A percentile compares a stretch with the other conserved stretches of the same genome.
Conservation (phyloP, 768 basidiomycete genomes). For the Xanthoconium purpureum region DNA sequence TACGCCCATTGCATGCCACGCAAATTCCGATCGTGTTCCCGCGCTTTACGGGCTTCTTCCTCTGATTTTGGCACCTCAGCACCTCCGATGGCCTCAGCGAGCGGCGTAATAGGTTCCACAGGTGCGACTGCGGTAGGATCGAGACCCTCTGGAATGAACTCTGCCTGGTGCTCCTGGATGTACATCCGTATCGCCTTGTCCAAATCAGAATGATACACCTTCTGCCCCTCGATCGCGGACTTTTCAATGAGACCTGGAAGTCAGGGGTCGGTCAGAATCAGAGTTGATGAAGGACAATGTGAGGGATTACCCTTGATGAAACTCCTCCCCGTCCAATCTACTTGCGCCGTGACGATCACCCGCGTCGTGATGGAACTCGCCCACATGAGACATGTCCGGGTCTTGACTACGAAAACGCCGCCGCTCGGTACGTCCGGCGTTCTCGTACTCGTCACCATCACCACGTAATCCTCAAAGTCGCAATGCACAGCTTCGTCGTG, state of each 20-base stretch:
- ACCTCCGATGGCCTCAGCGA: slow-evolving; percentile 12
- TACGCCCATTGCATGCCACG: slow-evolving; percentile 85
- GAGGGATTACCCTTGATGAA: slow-evolving; percentile 80
- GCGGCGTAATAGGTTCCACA: slow-evolving; percentile 36
- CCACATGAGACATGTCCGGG: slow-evolving; percentile 93
- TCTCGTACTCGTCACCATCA: slow-evolving; percentile 82
- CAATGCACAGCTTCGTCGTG: slow-evolving; percentile 76
- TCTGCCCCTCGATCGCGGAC: slow-evolving; percentile 90
- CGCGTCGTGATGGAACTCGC: slow-evolving; percentile 73
- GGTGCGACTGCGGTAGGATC: slow-evolving; percentile 56
- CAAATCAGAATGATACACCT: slow-evolving; percentile 76
- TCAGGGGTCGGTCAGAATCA: not conserved
- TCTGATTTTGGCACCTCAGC: slow-evolving; percentile 6
- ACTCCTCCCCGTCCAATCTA: slow-evolving; percentile 95
- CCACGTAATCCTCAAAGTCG: slow-evolving; percentile 82
- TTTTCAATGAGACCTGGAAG: slow-evolving; percentile 85
- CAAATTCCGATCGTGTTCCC: slow-evolving; percentile 65
- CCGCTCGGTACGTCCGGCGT: slow-evolving; percentile 97
- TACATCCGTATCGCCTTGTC: slow-evolving; percentile 84
- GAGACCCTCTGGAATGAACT: slow-evolving; percentile 84
- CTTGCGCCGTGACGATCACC: slow-evolving; percentile 83
- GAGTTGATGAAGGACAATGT: not conserved
- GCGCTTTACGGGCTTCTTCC: slow-evolving; percentile 40
- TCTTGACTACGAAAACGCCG: slow-evolving; percentile 90
- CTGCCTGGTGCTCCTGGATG: slow-evolving; percentile 83